These are phyloP conservation scores for Fusarium bactridioides DNA, from an alignment of 2,329 filamentous ascomycete genomes.

Conservation along the genomic window DNA sequence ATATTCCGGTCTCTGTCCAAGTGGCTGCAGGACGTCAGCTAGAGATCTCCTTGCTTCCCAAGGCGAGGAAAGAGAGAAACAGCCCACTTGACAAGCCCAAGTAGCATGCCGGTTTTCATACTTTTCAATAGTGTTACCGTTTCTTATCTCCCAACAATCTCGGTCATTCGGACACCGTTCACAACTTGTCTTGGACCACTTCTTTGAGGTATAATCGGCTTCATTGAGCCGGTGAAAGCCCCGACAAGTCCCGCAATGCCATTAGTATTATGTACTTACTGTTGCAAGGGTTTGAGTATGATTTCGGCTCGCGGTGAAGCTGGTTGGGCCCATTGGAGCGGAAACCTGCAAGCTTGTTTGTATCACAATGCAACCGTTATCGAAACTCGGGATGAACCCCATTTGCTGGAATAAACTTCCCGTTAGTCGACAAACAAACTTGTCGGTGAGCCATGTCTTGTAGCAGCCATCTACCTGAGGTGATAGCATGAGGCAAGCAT, in stretches of 20 bases:
- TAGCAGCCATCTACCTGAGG: slow-evolving; percentile 4
- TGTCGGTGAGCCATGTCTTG: slow-evolving; percentile 19
- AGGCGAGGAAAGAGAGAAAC: slow-evolving; percentile 26
- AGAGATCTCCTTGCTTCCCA: slow-evolving; percentile 1
- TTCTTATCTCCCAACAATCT: not conserved
- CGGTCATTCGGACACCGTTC: not conserved
- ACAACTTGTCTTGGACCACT: not conserved
- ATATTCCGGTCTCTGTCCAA: slow-evolving; percentile 10
- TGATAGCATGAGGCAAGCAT: slow-evolving; percentile 11
- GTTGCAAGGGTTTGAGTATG: slow-evolving; percentile 16
- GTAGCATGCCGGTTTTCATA: slow-evolving; percentile 25
- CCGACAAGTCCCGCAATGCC: slow-evolving; percentile 10
- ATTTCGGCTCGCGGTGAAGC: slow-evolving; percentile 17
- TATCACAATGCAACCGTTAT: slow-evolving; percentile 30
- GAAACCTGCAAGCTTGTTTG: slow-evolving; percentile 31
- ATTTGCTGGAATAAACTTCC: slow-evolving; percentile 30
- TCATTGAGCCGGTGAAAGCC: not conserved
- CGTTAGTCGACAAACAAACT: slow-evolving; percentile 17
- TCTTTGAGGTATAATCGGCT: not conserved
- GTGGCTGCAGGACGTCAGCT: slow-evolving; percentile 5
- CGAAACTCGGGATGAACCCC: slow-evolving; percentile 35
- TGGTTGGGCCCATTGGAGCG: slow-evolving; percentile 24
- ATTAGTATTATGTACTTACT: not conserved
- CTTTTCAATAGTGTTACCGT: slow-evolving; percentile 7
- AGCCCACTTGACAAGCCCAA: not conserved